Evolutionary conservation across 495 filamentous ascomycete species (phyloP), one percentile per base, ranked within the genome.

Genomic region (Aspergillus indologenus): DNA sequence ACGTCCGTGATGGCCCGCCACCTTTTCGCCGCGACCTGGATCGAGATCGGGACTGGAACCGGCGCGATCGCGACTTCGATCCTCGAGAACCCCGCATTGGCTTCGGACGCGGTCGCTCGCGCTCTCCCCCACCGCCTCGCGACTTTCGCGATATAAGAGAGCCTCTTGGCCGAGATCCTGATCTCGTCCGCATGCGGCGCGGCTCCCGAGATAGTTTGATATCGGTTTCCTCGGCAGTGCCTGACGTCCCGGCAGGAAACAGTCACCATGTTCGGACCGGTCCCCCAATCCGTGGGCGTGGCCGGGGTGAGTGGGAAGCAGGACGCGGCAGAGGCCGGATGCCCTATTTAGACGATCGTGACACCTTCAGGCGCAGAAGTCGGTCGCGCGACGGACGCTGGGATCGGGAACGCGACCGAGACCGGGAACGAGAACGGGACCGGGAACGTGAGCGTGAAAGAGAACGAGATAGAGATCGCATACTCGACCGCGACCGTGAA

Each of bases 381-480:
- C 81, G 87, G 29, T 91, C 89, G 40, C 84, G 87, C 47, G 88
- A 90, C 63, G 78, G 81, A 29, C 82, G 87, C 51, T 82, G 79
- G 60, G 78, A 80, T 47, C 72, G 76, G 17, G 71, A 73, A 29
- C 56, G 67, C 19, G 72, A 71, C 24, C 64, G 74, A 45, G 72
- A 77, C 46, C 69, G 74, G 17, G 72, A 76, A 44, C 69, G 74
- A 15, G 71, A 76, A n/a, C 67, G 77, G 19, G 79, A 81, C 20
- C 68, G 76, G 51, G 67, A 68, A 8, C 54, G 61, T 3, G 61
- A 64, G n/a, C 61, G 67, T 18, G 74, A 77, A 26, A 64, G 68
- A 24, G 59, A 82, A 74, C 34, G 79, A 26, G 61, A 63, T 12
- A 57, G 68, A 61, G 71, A 73, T 17, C 69, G 66, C 18, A 14